Percentiles rank a stretch among this genome's conserved stretches.
These are phyloP conservation scores for Lanzia echinophila DNA, from an alignment of 2,329 filamentous ascomycete genomes.

Conservation along the genomic window DNA sequence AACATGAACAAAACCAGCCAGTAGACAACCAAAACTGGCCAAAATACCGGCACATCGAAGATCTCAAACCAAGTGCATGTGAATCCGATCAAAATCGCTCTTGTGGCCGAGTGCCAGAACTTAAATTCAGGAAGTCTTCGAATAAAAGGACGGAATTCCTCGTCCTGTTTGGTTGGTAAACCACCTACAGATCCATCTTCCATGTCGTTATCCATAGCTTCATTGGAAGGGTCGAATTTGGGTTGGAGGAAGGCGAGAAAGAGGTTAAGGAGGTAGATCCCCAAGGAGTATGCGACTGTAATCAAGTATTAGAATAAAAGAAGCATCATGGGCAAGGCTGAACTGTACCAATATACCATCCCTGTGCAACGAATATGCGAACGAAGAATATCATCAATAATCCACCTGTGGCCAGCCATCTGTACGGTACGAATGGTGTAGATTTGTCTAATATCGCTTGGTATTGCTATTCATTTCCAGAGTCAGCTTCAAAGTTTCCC, in stretches of 20 bases:
- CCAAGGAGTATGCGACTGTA: constrained; percentile 89
- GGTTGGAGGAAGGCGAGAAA: constrained; percentile 98
- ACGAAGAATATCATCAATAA: constrained; percentile 77
- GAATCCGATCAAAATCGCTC: constrained; percentile 77
- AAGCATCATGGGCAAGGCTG: neutral
- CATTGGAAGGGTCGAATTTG: constrained; percentile 97
- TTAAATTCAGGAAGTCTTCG: constrained; percentile 96
- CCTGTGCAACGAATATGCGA: constrained; percentile 85
- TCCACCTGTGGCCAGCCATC: constrained; percentile 79
- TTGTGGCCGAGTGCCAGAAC: constrained; percentile 96
- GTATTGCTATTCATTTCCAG: constrained; percentile 60
- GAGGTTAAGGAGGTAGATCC: constrained; percentile 97
- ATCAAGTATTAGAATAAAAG: neutral
- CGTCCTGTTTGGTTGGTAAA: constrained; percentile 89
- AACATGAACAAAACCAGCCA: constrained; percentile 95
- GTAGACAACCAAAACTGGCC: constrained; percentile 96
- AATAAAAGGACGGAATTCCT: constrained; percentile 97
- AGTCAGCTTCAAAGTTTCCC: neutral
- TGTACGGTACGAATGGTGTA: constrained; percentile 80
- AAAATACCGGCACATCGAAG: constrained; percentile 98
- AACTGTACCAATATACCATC: constrained; percentile 90
- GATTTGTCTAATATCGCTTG: constrained; percentile 91
- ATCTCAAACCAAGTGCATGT: constrained; percentile 86
- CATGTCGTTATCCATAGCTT: constrained; percentile 85
- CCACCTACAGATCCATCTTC: constrained; percentile 80